These are phyloP conservation scores for Gonapodya sp. DNA, from an alignment of 192 early-diverging fungal genomes.

Conservation along the genomic window DNA sequence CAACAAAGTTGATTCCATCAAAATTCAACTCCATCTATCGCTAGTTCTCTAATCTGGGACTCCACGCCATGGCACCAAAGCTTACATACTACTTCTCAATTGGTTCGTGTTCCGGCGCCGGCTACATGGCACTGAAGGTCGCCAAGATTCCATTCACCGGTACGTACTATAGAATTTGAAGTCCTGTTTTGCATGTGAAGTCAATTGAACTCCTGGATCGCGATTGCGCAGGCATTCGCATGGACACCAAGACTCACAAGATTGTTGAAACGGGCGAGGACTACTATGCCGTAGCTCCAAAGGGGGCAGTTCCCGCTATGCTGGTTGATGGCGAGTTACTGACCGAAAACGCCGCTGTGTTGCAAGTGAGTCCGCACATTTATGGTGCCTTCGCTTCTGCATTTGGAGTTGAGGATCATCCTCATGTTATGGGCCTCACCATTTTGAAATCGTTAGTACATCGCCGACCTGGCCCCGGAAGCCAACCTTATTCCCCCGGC, in stretches of 20 bases:
- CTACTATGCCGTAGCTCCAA: neutral
- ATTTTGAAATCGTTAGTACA: too few relatives aligned
- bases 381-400: too few relatives aligned
- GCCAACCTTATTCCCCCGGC: neutral
- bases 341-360: conserved; percentile 2
- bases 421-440: too few relatives aligned
- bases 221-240: neutral
- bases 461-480: conserved; percentile 8
- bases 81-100: conserved; percentile 2
- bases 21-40: too few relatives aligned
- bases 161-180: too few relatives aligned
- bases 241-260: conserved; percentile 6
- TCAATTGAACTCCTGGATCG: neutral
- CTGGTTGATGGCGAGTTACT: neutral
- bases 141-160: conserved; percentile 4
- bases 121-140: neutral
- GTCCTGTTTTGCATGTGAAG: too few relatives aligned
- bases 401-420: too few relatives aligned
- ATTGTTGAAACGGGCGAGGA: neutral
- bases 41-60: too few relatives aligned
- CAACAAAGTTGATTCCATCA: too few relatives aligned
- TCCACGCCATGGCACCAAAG: conserved; percentile 6
- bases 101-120: conserved; percentile 5
- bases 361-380: too few relatives aligned
- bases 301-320: neutral